Conservation (phyloP, 352 stramenopile species). For the Phytophthora niederhauseri region DNA sequence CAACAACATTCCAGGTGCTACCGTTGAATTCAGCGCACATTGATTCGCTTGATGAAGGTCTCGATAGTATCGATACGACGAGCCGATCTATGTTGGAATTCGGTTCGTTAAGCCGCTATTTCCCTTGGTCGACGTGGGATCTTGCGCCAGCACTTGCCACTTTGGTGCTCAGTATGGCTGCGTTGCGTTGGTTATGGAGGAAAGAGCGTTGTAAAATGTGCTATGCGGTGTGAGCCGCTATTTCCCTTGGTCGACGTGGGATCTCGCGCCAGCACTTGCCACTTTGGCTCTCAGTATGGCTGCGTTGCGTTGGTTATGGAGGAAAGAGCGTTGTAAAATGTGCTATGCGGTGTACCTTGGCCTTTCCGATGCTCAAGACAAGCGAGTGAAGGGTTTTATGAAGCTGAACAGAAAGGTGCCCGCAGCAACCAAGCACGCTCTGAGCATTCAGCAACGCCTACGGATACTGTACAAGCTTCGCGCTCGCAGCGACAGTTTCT, state of each 20-base stretch:
- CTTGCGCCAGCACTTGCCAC: slow-evolving; percentile 39
- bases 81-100: slow-evolving; percentile 33
- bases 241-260: slow-evolving; percentile 53
- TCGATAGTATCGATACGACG: slow-evolving; percentile 12
- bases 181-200: slow-evolving; percentile 40
- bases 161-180: slow-evolving; percentile 31
- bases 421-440: slow-evolving; percentile 20
- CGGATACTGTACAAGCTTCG: slow-evolving; percentile 43
- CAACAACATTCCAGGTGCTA: slow-evolving; percentile 33
- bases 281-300: slow-evolving; percentile 35
- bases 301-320: slow-evolving; percentile 40
- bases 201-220: slow-evolving; percentile 48
- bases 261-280: slow-evolving; percentile 43
- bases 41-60: background rate
- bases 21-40: slow-evolving; percentile 18
- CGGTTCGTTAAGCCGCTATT: slow-evolving; percentile 56
- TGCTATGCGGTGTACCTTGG: slow-evolving; percentile 43
- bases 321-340: slow-evolving; percentile 46
- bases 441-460: slow-evolving; percentile 36
- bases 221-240: slow-evolving; percentile 48
- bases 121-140: slow-evolving; percentile 56
- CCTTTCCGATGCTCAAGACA: slow-evolving; percentile 11
- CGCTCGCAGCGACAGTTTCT: slow-evolving; percentile 40
- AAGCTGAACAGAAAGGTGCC: slow-evolving; percentile 33
- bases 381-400: background rate